These are phyloP conservation scores for Falciphora oryzae DNA, from an alignment of 2,329 filamentous ascomycete genomes.

Conservation along the genomic window DNA sequence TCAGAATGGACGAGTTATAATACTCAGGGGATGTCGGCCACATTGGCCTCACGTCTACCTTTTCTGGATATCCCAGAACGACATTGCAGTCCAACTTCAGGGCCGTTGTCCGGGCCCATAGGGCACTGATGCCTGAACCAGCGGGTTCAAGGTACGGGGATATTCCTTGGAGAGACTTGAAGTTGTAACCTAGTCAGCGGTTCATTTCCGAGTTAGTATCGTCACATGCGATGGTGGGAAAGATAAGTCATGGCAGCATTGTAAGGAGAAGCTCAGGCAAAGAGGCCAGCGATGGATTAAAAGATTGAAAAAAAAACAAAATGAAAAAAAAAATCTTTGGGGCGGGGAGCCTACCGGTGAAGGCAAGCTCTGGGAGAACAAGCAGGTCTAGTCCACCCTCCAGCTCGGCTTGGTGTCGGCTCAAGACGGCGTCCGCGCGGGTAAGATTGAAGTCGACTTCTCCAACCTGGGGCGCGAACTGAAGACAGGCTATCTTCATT, in stretches of 20 bases:
- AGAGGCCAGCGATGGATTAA: neutral
- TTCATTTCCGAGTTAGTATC: neutral
- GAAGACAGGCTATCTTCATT: constrained; percentile 45
- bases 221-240: neutral
- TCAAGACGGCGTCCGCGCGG: constrained; percentile 59
- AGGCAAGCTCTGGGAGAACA: constrained; percentile 70
- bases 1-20: constrained; percentile 49
- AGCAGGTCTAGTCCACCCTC: constrained; percentile 61
- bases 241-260: no score
- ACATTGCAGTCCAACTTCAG: constrained; percentile 62
- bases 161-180: constrained; percentile 63
- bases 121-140: constrained; percentile 58
- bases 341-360: constrained; percentile 59
- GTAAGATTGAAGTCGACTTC: constrained; percentile 65
- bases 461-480: constrained; percentile 67
- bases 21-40: constrained; percentile 49
- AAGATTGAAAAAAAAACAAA: no score
- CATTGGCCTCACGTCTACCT: constrained; percentile 42
- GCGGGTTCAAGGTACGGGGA: constrained; percentile 62
- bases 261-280: neutral
- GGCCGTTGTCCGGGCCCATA: constrained; percentile 66
- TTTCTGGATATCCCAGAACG: constrained; percentile 69
- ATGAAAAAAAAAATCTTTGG: neutral
- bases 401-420: constrained; percentile 41
- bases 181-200: constrained; percentile 61